A percentile compares a stretch with the other conserved stretches of the same genome.
These are phyloP conservation scores for Rasamsonia emersonii DNA, from an alignment of 2,329 filamentous ascomycete genomes.

Conservation along the genomic window DNA sequence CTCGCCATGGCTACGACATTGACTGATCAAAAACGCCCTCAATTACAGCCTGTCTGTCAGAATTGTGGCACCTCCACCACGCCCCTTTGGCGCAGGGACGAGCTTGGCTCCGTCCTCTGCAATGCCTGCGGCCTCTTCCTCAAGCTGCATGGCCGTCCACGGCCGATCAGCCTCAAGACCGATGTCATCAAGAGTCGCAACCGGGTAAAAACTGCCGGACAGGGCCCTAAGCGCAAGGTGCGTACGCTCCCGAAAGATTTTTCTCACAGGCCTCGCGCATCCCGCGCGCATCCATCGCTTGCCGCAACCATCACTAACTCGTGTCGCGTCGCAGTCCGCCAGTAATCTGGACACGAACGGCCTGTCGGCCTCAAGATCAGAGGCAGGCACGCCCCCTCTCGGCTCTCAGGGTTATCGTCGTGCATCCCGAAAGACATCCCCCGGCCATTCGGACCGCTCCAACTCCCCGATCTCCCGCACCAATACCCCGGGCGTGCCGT, in stretches of 20 bases:
- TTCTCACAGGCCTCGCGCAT: constrained; percentile 9
- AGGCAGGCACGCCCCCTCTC: constrained; percentile 49
- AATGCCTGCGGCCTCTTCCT: constrained; percentile 97
- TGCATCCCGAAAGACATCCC: constrained; percentile 61
- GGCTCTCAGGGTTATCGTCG: constrained; percentile 52
- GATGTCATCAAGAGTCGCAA: constrained; percentile 99
- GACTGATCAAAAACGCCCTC: constrained; percentile 45
- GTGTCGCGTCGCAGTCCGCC: constrained; percentile 28
- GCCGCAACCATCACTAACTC: constrained; percentile 17
- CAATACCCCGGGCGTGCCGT: constrained; percentile 60
- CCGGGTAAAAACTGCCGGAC: constrained; percentile 79
- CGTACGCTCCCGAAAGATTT: constrained; percentile 20
- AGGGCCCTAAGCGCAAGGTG: constrained; percentile 79
- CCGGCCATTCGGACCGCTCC: constrained; percentile 64
- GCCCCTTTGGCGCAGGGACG: constrained; percentile 93
- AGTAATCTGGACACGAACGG: constrained; percentile 47
- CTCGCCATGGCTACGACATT: constrained; percentile 36
- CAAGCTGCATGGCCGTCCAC: constrained; percentile 87
- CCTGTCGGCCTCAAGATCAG: constrained; percentile 48
- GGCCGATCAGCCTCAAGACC: constrained; percentile 94
- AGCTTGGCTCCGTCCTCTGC: constrained; percentile 89
- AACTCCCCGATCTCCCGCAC: constrained; percentile 73
- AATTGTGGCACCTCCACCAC: constrained; percentile 96
- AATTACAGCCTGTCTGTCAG: constrained; percentile 86
- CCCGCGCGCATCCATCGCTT: constrained; percentile 11